Evolutionary conservation across 2,329 filamentous ascomycete genomes (phyloP).

Genomic region (Fusarium sambucinum): DNA sequence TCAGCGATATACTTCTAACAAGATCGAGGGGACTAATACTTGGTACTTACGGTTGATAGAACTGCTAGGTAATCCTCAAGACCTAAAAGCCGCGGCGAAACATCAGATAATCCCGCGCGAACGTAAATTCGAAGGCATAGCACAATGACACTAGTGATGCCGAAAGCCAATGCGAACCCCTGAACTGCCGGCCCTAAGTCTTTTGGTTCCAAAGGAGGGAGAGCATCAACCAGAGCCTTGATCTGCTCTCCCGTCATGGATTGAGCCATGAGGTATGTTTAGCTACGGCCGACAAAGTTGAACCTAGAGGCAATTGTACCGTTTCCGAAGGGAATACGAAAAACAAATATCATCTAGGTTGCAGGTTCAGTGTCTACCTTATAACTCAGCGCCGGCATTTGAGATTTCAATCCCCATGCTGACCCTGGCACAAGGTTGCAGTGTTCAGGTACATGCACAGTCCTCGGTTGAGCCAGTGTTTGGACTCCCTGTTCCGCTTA

Average conservation of each 20-base stretch:
- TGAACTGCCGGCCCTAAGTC: conserved; percentile 8
- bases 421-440: background rate
- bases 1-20: background rate
- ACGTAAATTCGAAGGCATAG: conserved; percentile 16
- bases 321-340: background rate
- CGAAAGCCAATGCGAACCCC: conserved; percentile 9
- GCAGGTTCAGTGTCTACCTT: background rate
- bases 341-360: background rate
- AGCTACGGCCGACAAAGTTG: background rate
- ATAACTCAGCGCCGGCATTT: background rate
- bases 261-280: background rate
- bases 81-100: conserved; percentile 1
- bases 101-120: conserved; percentile 15
- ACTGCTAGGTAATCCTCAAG: conserved; percentile 18
- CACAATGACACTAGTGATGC: background rate
- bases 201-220: background rate
- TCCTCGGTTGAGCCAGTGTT: background rate
- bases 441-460: background rate
- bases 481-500: background rate
- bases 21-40: accelerated
- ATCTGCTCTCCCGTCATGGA: conserved; percentile 25
- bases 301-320: background rate
- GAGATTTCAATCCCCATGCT: background rate
- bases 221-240: conserved; percentile 3
- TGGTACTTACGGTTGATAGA: background rate